phyloP scores from a whole-genome alignment of 2,329 filamentous ascomycete species.

The Exophiala oligosperma region DNA sequence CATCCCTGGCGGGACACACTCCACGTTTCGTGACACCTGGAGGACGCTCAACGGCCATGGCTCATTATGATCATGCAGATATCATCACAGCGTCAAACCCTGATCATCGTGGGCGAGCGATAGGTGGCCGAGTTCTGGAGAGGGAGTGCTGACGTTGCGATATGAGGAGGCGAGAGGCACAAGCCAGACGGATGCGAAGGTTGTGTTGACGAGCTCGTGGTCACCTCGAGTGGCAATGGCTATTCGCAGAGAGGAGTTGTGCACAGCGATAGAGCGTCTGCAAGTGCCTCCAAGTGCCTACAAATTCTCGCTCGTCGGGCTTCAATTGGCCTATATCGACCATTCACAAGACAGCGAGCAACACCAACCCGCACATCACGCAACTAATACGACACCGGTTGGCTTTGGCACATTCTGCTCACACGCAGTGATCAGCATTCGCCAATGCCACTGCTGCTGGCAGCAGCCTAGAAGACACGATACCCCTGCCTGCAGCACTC shows the following conservation, averaged over 20 bases:
- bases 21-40: conserved; percentile 19
- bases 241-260: conserved; percentile 9
- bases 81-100: background rate
- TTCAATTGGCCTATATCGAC: conserved; percentile 21
- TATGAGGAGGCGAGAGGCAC: background rate
- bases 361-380: conserved; percentile 22
- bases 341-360: conserved; percentile 17
- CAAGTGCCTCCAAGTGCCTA: conserved; percentile 11
- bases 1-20: conserved; percentile 12
- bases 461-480: conserved; percentile 1
- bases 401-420: background rate
- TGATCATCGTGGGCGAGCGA: background rate
- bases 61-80: background rate
- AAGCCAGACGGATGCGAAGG: background rate
- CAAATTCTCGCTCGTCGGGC: conserved; percentile 13
- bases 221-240: background rate
- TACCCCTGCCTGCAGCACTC: background rate
- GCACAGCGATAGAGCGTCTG: background rate
- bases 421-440: background rate
- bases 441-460: background rate
- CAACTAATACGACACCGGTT: conserved; percentile 18
- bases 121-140: background rate
- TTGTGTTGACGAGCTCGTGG: background rate
- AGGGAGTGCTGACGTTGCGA: background rate
- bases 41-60: conserved; percentile 9